Base-by-base conservation (phyloP, 805 yeast genomes). In the Cyberlindnera maritima region DNA sequence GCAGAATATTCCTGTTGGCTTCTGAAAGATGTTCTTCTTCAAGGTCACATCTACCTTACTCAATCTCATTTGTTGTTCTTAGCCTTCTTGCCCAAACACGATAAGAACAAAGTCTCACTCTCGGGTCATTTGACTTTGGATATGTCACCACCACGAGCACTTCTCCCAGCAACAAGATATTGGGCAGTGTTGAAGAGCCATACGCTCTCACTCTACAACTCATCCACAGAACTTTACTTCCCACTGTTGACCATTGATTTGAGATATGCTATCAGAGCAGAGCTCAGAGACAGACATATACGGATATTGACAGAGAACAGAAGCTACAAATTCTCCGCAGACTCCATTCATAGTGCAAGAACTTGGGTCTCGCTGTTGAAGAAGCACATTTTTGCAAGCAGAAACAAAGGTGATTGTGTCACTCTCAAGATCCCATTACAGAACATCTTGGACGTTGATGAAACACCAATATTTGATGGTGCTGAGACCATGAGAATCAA, bases 21-120 rank as follows among this genome's bases (percentile, higher is more conserved):
- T 32, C 70, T 89, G 47, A 78, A 82, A 49, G 96, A 88, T 57
- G 94, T 91, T 0, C 68, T 92, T 23, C 67, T 90, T 21, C 97
- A 89, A 64, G 98, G 98, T 2, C 91, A 86, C 57, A 63, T 90
- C 15, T 85, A 85, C 56, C 64, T 92, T 21, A 90, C 97, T 1
- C 65, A 71, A 36, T 68, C 74, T 14, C 78, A 79, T 50, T 61
- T 91, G 6, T 66, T 88, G 37, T 92, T 88, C 60, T 85, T 85
- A 67, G 94, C 97, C 0, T 81, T 80, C 55, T 64, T 92, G 10
- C 96, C 97, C 0, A 76, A 77, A 41, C 55, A 43, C n/a, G 49
- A 56, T n/a, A 47, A 70, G 18, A 74, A 75, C 3, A 66, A 70
- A 4, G 60, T 74, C 3, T 59, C 78, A 17, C 66, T 72, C 52